Conservation (phyloP, 768 basidiomycete genomes). For the Suillus placidus region DNA sequence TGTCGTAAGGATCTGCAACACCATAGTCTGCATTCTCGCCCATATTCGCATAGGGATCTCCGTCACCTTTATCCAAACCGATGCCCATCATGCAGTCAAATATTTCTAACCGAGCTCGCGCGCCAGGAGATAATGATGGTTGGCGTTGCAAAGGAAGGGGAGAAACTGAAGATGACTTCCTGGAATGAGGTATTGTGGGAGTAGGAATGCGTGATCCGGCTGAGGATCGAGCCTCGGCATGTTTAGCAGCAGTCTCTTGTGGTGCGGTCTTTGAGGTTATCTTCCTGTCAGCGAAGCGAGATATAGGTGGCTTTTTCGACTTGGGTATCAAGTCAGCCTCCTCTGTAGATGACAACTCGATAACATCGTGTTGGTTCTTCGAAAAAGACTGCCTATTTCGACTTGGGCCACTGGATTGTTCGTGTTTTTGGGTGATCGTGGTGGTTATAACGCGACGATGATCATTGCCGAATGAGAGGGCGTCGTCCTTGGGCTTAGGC, state of each 20-base stretch:
- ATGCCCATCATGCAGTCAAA: conserved; percentile 30
- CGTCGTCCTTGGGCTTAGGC: conserved; percentile 20
- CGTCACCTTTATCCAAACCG: neutral
- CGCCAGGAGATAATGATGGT: conserved; percentile 30
- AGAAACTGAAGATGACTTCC: neutral
- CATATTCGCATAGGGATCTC: neutral
- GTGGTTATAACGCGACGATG: neutral
- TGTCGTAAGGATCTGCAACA: conserved; percentile 5
- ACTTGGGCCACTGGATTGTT: neutral
- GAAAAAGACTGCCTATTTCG: neutral
- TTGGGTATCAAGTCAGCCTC: neutral
- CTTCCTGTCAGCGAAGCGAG: conserved; percentile 1
- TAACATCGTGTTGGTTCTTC: neutral
- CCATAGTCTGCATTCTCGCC: conserved; percentile 12
- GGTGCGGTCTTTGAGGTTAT: neutral
- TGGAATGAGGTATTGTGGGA: neutral
- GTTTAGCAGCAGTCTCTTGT: neutral
- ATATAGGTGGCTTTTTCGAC: neutral
- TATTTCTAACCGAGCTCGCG: conserved; percentile 29
- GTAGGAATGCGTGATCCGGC: neutral
- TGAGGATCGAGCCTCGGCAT: neutral
- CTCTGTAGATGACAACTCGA: neutral
- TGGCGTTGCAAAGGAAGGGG: conserved; percentile 3
- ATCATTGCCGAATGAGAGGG: neutral
- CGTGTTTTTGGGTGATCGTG: neutral